These are phyloP conservation scores for Picea glauca DNA, from an alignment of 75 land plant species.

Conservation along the genomic window DNA sequence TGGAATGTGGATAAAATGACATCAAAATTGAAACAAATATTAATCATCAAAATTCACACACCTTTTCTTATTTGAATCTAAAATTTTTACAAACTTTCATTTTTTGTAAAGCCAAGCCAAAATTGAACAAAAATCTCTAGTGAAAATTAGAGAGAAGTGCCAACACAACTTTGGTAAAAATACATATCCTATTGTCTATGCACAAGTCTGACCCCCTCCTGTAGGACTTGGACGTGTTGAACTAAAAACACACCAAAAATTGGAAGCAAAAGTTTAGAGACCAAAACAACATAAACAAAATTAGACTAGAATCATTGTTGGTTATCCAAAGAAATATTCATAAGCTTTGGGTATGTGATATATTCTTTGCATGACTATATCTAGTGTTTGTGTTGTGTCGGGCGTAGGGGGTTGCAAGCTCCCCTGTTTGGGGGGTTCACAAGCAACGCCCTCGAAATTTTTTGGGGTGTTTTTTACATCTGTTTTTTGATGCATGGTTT, in stretches of 20 bases:
- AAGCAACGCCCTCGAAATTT: too few relatives aligned
- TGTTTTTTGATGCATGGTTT: too few relatives aligned
- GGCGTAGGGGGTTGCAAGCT: too few relatives aligned
- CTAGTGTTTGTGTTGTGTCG: too few relatives aligned
- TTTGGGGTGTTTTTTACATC: too few relatives aligned
- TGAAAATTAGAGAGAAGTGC: background rate
- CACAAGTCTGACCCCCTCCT: slow-evolving; percentile 91
- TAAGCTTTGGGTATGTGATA: background rate
- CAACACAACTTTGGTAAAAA: slow-evolving; percentile 78
- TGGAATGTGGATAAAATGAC: background rate
- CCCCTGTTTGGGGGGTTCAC: too few relatives aligned
- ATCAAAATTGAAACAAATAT: background rate
- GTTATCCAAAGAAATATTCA: background rate
- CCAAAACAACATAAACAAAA: background rate
- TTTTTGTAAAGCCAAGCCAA: background rate
- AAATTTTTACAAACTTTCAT: background rate
- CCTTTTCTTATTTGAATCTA: background rate
- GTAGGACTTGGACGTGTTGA: slow-evolving; percentile 77
- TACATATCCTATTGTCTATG: slow-evolving; percentile 75
- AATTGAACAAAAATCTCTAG: background rate
- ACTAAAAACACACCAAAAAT: slow-evolving; percentile 34
- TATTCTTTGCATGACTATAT: too few relatives aligned
- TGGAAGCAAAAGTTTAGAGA: background rate
- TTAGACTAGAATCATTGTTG: background rate
- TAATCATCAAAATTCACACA: background rate